A percentile compares a stretch with the other conserved stretches of the same genome.
phyloP scores from a whole-genome alignment of 208 protist genomes.

The Blastocrithidia nonstop region DNA sequence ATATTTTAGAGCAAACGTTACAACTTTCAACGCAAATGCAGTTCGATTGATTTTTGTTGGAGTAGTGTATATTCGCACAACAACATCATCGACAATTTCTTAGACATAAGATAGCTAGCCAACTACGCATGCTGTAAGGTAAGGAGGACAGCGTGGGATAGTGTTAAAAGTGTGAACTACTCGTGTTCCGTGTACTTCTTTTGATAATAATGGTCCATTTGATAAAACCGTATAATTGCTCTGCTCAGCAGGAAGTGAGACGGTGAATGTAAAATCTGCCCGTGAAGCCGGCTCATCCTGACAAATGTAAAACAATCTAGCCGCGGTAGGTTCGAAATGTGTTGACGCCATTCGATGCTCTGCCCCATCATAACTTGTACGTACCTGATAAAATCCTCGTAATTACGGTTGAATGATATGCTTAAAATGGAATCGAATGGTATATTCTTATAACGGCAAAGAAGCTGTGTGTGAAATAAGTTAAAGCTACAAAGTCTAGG shows the following conservation, averaged over 20 bases:
- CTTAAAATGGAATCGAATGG: constrained; percentile 53
- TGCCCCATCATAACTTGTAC: constrained; percentile 43
- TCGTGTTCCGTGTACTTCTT: constrained; percentile 9
- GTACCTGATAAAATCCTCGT: constrained; percentile 84
- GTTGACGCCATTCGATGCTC: constrained; percentile 85
- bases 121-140: constrained; percentile 93
- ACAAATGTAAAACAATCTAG: constrained; percentile 90
- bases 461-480: constrained; percentile 30
- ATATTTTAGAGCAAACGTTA: constrained; percentile 54
- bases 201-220: constrained; percentile 38
- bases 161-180: constrained; percentile 68
- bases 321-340: constrained; percentile 94
- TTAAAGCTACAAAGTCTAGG: constrained; percentile 41
- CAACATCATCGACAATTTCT: constrained; percentile 36
- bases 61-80: constrained; percentile 57
- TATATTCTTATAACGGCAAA: constrained; percentile 25
- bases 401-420: constrained; percentile 81
- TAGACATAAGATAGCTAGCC: constrained; percentile 83
- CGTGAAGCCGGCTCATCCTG: constrained; percentile 94
- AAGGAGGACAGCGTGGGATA: constrained; percentile 87
- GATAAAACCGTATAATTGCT: constrained; percentile 68
- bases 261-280: constrained; percentile 87
- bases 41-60: constrained; percentile 44
- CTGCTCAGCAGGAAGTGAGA: constrained; percentile 49
- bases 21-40: constrained; percentile 71